These are phyloP conservation scores for Citrullus colocynthis DNA, from an alignment of 306 rosid species.

Conservation along the genomic window DNA sequence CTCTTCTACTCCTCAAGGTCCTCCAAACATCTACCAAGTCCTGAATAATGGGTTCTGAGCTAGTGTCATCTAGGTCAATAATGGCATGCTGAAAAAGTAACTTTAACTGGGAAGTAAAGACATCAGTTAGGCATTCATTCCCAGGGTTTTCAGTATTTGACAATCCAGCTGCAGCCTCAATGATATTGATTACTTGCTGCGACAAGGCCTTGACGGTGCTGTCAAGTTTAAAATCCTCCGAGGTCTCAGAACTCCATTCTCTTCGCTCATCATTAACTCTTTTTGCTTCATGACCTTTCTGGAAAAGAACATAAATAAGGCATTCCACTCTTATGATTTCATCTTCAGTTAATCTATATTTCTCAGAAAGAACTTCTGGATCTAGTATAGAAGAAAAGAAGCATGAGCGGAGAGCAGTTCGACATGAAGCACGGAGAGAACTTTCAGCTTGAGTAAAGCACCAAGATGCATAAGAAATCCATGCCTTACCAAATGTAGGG, in stretches of 20 bases:
- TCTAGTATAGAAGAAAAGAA: slow-evolving; percentile 48
- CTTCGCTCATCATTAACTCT: slow-evolving; percentile 31
- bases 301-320: slow-evolving; percentile 37
- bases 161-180: slow-evolving; percentile 68
- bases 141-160: slow-evolving; percentile 63
- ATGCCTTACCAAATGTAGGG: slow-evolving; percentile 82
- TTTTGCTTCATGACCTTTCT: slow-evolving; percentile 26
- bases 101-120: slow-evolving; percentile 61
- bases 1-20: slow-evolving; percentile 83
- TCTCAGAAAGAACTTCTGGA: slow-evolving; percentile 52
- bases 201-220: slow-evolving; percentile 29
- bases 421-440: slow-evolving; percentile 39
- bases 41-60: slow-evolving; percentile 29
- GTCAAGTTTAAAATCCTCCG: slow-evolving; percentile 25
- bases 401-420: slow-evolving; percentile 39
- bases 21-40: slow-evolving; percentile 67
- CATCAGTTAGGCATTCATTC: slow-evolving; percentile 50
- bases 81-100: slow-evolving; percentile 35
- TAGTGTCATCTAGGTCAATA: slow-evolving; percentile 39
- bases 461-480: slow-evolving; percentile 96
- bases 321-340: slow-evolving; percentile 48
- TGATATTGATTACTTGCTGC: slow-evolving; percentile 46
- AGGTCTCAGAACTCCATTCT: slow-evolving; percentile 22
- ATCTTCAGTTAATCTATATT: slow-evolving; percentile 59
- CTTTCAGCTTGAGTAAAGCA: slow-evolving; percentile 74